phyloP scores from a whole-genome alignment of 169 alveolate species.

The Cryptosporidium ryanae region DNA sequence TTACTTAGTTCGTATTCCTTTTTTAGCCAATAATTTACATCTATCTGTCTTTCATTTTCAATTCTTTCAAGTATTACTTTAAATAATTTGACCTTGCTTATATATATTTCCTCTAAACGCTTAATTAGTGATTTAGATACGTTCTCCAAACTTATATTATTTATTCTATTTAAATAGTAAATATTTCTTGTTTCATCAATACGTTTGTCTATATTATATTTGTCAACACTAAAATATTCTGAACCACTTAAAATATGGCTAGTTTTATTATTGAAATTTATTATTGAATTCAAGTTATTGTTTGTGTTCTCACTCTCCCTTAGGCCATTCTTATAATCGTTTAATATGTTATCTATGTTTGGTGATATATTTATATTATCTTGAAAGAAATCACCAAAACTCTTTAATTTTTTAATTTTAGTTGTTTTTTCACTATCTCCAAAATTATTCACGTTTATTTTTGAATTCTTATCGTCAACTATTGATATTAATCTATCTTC shows the following conservation, averaged over 20 bases:
- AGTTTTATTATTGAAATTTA: not conserved
- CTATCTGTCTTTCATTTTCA: constrained; percentile 44
- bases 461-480: not conserved
- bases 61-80: constrained; percentile 18
- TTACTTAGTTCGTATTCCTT: constrained; percentile 55
- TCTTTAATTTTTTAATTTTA: constrained; percentile 32
- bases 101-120: constrained; percentile 22
- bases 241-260: not conserved
- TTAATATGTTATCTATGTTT: not conserved
- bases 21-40: constrained; percentile 22
- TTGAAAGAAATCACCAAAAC: constrained; percentile 62
- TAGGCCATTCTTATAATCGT: not conserved
- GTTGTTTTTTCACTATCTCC: not conserved
- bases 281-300: constrained; percentile 7
- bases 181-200: constrained; percentile 7
- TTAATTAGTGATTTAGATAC: constrained; percentile 16
- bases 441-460: too few species aligned
- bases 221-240: not conserved
- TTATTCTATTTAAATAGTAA: not conserved
- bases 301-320: not conserved
- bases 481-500: constrained; percentile 1
- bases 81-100: constrained; percentile 20
- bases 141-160: constrained; percentile 3
- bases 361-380: constrained; percentile 55
- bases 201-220: not conserved